These are phyloP conservation scores for Heterobasidion parviporum DNA, from an alignment of 1,284 basidiomycete genomes.

Conservation along the genomic window DNA sequence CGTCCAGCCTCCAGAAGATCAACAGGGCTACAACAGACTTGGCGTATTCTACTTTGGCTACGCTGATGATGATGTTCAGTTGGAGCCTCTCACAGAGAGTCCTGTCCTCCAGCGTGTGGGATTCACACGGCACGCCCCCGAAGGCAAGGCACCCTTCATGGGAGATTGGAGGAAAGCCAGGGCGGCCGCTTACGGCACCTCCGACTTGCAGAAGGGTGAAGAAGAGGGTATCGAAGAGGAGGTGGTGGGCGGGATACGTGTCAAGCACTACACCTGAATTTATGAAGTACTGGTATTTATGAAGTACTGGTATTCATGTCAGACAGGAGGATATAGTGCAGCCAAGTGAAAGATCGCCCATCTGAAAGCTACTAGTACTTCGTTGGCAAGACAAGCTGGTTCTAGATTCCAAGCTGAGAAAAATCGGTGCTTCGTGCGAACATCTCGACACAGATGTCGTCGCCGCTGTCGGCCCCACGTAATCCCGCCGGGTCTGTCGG, in stretches of 20 bases:
- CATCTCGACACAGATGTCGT: too few relatives aligned
- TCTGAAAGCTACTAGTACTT: too few relatives aligned
- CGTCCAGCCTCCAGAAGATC: slow-evolving; percentile 37
- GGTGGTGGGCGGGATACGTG: slow-evolving; percentile 33
- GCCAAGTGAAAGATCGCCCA: too few relatives aligned
- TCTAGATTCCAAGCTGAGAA: too few relatives aligned
- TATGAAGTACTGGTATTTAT: not conserved
- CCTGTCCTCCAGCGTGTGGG: slow-evolving; percentile 28
- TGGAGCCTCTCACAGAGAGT: slow-evolving; percentile 29
- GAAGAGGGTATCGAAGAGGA: slow-evolving; percentile 37
- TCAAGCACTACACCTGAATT: slow-evolving; percentile 32
- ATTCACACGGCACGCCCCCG: slow-evolving; percentile 19
- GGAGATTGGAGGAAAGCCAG: slow-evolving; percentile 27
- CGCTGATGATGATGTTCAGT: slow-evolving; percentile 18
- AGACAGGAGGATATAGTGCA: too few relatives aligned
- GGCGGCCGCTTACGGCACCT: slow-evolving; percentile 24
- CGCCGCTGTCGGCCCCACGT: too few relatives aligned
- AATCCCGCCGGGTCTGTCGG: too few relatives aligned
- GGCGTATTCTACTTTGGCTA: slow-evolving; percentile 42
- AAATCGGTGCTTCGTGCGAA: too few relatives aligned
- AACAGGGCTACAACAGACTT: slow-evolving; percentile 34
- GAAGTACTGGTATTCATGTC: not conserved
- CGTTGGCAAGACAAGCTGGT: too few relatives aligned
- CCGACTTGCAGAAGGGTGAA: slow-evolving; percentile 16
- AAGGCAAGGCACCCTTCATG: slow-evolving; percentile 27